Evolutionary conservation across 1,139 yeast species (phyloP), one percentile per base, ranked within the genome.

Genomic region (Suhomyces anneliseae): DNA sequence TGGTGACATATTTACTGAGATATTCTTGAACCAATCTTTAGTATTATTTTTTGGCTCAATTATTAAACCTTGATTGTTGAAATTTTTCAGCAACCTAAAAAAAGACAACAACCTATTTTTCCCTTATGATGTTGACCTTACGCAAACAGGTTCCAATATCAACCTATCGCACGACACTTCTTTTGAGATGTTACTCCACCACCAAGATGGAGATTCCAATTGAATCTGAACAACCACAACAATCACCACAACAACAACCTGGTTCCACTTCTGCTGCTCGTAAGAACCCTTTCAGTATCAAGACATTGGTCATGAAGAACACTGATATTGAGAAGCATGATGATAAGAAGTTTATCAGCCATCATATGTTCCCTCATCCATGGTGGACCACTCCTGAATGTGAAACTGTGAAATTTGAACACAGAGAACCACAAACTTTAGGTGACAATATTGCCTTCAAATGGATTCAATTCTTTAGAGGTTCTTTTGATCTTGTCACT

Each of bases 321-420:
- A 44, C 56, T 3, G 70, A 62, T 29, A 57, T 61, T 24, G 54
- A 50, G n/a, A 66, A 63, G 45, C 64, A 60, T 39, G 60, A 64
- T 45, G 72, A 68, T 49, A 55, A 53, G 34, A 39, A 57, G 33
- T 69, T 64, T 49, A 63, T 71, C 36, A 72, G 79, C 9, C 76
- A 72, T 49, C 77, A 84, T 1, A 62, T 77, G 14, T 85, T 83
- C 67, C 73, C 78, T 1, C 90, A 85, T 62, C 87, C 86, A 3
- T 58, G 62, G 15, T 81, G 73, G 62, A 58, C 75, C 1, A 57
- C 56, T 35, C 72, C 65, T 5, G 81, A 82, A 36, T 78, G 85
- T 69, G 72, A 72, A 36, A 53, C 58, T 4, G 75, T 85, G 14
- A 58, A 64, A 27, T 72, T 69, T 42, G 79, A 80, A 36, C 92